Percentiles rank a stretch among this genome's conserved stretches.
Evolutionary conservation across 495 filamentous ascomycete species (phyloP).

Genomic region (Penicillium roqueforti): DNA sequence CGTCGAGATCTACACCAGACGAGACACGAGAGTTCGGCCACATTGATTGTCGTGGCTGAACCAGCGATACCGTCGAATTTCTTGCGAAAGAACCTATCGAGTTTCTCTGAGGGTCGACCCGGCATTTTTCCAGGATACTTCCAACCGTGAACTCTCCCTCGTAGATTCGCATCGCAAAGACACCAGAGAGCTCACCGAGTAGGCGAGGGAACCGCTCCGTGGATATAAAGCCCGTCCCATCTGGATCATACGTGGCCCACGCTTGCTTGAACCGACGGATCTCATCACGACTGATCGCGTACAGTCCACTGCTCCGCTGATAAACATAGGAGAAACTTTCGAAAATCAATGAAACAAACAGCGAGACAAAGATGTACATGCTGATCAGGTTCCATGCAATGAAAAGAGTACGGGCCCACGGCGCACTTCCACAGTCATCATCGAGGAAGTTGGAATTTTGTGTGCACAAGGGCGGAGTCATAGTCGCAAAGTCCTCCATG

Average conservation of each 20-base stretch:
- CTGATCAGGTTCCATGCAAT: slow-evolving; percentile 98
- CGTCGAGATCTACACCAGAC: slow-evolving; percentile 72
- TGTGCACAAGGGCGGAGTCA: slow-evolving; percentile 73
- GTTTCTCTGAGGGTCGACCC: slow-evolving; percentile 43
- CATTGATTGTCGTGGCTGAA: slow-evolving; percentile 17
- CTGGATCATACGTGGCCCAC: slow-evolving; percentile 91
- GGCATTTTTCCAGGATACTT: slow-evolving; percentile 77
- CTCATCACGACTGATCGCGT: slow-evolving; percentile 83
- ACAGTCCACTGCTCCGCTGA: slow-evolving; percentile 76
- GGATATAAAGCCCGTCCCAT: slow-evolving; percentile 83
- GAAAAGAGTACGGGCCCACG: slow-evolving; percentile 85
- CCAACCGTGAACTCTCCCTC: slow-evolving; percentile 81
- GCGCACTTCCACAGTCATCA: slow-evolving; percentile 88
- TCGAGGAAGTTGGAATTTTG: slow-evolving; percentile 61
- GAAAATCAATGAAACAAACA: slow-evolving; percentile 98
- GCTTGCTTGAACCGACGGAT: slow-evolving; percentile 96
- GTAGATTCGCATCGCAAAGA: slow-evolving; percentile 98
- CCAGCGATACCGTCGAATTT: slow-evolving; percentile 1
- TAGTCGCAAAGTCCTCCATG: slow-evolving; percentile 92
- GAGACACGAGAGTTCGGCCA: slow-evolving; percentile 44
- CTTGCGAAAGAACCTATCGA: slow-evolving; percentile 1
- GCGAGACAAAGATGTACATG: slow-evolving; percentile 99
- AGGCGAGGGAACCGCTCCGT: slow-evolving; percentile 90
- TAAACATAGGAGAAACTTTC: slow-evolving; percentile 99
- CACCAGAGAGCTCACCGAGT: slow-evolving; percentile 83